Evolutionary conservation across 164 flowering plant genomes (phyloP).

Genomic region (Nelumbo lutea): DNA sequence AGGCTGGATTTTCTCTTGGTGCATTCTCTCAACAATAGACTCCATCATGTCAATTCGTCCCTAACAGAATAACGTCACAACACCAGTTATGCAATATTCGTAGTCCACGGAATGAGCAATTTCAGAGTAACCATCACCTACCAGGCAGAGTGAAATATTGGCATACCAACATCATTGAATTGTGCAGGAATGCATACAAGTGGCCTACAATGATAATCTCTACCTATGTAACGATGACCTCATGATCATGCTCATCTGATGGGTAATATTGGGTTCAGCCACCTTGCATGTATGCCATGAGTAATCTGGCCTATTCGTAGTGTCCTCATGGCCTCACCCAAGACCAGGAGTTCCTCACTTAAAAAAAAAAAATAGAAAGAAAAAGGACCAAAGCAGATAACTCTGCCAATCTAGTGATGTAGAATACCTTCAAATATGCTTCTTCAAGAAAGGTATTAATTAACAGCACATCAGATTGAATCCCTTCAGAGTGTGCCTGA

Average conservation of each 20-base stretch:
- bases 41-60: constrained; percentile 71
- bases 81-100: background rate
- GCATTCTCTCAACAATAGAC: constrained; percentile 62
- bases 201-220: too few relatives aligned
- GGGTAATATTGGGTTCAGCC: background rate
- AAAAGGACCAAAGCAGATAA: too few relatives aligned
- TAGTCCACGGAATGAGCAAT: background rate
- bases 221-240: background rate
- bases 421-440: constrained; percentile 53
- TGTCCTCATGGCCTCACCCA: too few relatives aligned
- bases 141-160: background rate
- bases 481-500: constrained; percentile 41
- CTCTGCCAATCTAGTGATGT: too few relatives aligned
- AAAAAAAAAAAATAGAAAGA: too few relatives aligned
- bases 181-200: background rate
- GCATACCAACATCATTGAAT: background rate
- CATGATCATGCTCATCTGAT: background rate
- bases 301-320: too few relatives aligned
- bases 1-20: constrained; percentile 55
- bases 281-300: too few relatives aligned
- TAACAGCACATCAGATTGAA: constrained; percentile 46
- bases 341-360: too few relatives aligned
- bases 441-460: constrained; percentile 59
- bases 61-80: constrained; percentile 31
- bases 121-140: background rate